Evolutionary conservation across 2,329 filamentous ascomycete species (phyloP), one percentile per base, ranked within the genome.

Genomic region (Fusarium denticulatum): DNA sequence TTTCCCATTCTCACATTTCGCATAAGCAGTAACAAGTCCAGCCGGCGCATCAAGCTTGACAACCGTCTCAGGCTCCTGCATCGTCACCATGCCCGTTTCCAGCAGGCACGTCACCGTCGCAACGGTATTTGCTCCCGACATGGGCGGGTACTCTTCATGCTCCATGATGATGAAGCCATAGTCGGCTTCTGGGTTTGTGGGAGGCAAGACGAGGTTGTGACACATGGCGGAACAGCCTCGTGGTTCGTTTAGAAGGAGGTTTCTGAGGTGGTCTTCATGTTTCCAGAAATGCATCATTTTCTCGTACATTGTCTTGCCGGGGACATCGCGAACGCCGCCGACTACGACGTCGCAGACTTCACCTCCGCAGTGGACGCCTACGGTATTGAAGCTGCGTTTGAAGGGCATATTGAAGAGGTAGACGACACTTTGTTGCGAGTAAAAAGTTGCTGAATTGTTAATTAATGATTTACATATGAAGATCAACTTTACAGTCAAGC

Each of bases 151-250:
- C 10, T 75, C 73, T 28, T 75, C 72, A 14, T 72, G 59, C 16
- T 75, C 73, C 73, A 73, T 75, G 13, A 75, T 75, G n/a, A 76
- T 56, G 55, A 76, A 76, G 13, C 73, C 73, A 16, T 67, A 67
- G 18, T 76, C 73, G 7, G 73, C 73, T 30, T 72, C 62, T 0
- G 73, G 64, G 46, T 76, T 67, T 26, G 64, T 72, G 0, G 67
- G 73, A 0, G 73, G 67, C 0, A 76, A 52, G 8, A 75, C 28
- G 3, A 76, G 60, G 39, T 72, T 76, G 14, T 71, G 68, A 1
- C 64, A 75, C 71, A 76, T 76, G 13, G 73, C 62, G 0, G 73
- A 73, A 9, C 62, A 66, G 0, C 64, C 67, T 10, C 73, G 55
- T 2, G 73, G 73, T 26, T 72, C 73, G 22, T 74, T 76, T 7